A percentile compares a stretch with the other conserved stretches of the same genome.
Conservation (phyloP, 225 moss, liverwort and hornwort species). For the Bryoerythrophyllum caledonicum region DNA sequence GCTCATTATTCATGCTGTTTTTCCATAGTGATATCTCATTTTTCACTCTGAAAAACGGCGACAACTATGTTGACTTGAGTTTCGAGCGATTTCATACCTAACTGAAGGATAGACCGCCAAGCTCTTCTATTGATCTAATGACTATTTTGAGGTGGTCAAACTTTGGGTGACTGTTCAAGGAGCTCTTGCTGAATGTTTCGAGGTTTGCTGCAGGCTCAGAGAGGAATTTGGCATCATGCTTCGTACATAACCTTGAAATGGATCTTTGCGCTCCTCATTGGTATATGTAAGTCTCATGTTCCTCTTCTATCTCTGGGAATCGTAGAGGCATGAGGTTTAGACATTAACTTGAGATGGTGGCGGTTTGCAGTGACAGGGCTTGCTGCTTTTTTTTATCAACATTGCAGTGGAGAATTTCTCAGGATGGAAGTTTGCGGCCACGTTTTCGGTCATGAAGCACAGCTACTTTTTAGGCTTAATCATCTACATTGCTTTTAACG, state of each 20-base stretch:
- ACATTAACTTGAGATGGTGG: constrained; percentile 16
- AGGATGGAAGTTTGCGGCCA: constrained; percentile 99
- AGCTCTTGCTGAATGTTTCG: constrained; percentile 17
- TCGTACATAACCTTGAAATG: constrained; percentile 93
- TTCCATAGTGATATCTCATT: no score
- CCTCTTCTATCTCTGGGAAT: neutral
- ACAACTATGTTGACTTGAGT: no score
- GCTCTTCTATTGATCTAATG: no score
- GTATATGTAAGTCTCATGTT: constrained; percentile 59
- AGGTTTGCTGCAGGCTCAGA: constrained; percentile 64
- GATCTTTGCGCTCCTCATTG: constrained; percentile 94
- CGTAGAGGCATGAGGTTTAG: neutral
- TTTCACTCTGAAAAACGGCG: no score
- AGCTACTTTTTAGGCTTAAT: constrained; percentile 91
- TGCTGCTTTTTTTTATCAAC: constrained; percentile 98
- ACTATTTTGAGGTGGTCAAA: no score
- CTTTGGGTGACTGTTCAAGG: no score
- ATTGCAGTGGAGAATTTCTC: constrained; percentile 98
- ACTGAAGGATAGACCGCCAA: no score
- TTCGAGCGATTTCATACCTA: no score
- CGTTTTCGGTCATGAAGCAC: constrained; percentile 86
- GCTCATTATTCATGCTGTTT: constrained; percentile 2
- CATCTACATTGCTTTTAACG: constrained; percentile 79
- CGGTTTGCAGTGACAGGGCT: constrained; percentile 86
- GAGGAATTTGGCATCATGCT: constrained; percentile 86